phyloP scores from a whole-genome alignment of 2,329 filamentous ascomycete genomes.

The Venturia effusa region DNA sequence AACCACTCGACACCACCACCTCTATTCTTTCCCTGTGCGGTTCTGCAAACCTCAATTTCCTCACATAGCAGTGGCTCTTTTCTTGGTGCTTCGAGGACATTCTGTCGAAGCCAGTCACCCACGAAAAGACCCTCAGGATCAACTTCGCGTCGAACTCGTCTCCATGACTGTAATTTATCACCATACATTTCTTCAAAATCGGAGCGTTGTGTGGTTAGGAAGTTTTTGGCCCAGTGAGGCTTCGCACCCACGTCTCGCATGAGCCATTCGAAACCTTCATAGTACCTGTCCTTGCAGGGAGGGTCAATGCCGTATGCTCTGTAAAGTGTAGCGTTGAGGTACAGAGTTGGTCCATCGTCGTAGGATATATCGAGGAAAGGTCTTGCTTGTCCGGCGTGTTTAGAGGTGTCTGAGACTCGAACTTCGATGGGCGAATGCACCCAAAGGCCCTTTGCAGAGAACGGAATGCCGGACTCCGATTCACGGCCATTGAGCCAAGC shows the following conservation, averaged over 20 bases:
- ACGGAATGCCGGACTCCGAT: constrained; percentile 61
- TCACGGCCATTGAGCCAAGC: constrained; percentile 78
- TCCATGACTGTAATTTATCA: constrained; percentile 53
- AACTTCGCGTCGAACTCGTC: constrained; percentile 54
- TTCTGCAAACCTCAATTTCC: constrained; percentile 31
- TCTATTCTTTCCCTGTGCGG: not conserved
- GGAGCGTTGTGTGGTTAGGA: constrained; percentile 45
- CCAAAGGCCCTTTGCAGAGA: constrained; percentile 66
- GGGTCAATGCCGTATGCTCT: constrained; percentile 70
- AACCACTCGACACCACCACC: constrained; percentile 28
- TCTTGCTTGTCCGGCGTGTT: constrained; percentile 20
- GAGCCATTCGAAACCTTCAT: constrained; percentile 80
- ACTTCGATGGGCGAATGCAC: constrained; percentile 90
- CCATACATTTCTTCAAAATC: constrained; percentile 62
- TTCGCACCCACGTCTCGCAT: constrained; percentile 75
- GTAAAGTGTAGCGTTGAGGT: constrained; percentile 85
- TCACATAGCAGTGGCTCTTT: constrained; percentile 24
- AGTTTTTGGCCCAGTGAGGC: constrained; percentile 94
- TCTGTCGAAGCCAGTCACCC: constrained; percentile 77
- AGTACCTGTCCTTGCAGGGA: constrained; percentile 66
- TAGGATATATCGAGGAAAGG: constrained; percentile 65
- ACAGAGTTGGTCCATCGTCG: constrained; percentile 61
- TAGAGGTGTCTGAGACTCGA: constrained; percentile 63
- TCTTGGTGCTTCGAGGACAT: constrained; percentile 40
- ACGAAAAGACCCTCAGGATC: constrained; percentile 82